Evolutionary conservation across 768 basidiomycete genomes (phyloP).

Genomic region (Dacryopinax spathularia): DNA sequence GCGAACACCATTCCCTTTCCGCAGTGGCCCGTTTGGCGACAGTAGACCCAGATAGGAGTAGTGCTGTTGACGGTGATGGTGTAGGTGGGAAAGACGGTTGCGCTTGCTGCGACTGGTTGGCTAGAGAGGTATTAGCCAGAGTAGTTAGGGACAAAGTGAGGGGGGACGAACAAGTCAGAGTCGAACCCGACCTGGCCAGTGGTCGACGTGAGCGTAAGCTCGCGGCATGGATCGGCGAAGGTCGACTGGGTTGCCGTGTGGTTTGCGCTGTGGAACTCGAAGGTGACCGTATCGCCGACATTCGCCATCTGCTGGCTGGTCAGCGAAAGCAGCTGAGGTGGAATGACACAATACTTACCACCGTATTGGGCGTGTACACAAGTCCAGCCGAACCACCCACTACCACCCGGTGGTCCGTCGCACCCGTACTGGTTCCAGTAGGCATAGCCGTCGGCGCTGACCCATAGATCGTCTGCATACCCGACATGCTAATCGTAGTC

Average conservation of each 20-base stretch:
- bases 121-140: background rate
- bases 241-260: slow-evolving; percentile 45
- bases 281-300: slow-evolving; percentile 42
- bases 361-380: background rate
- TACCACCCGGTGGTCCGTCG: slow-evolving; percentile 19
- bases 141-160: background rate
- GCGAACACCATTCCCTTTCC: slow-evolving; percentile 28
- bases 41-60: slow-evolving; percentile 22
- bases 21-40: slow-evolving; percentile 17
- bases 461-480: slow-evolving; percentile 19
- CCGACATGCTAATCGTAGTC: slow-evolving; percentile 18
- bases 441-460: slow-evolving; percentile 23
- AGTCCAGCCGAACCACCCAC: slow-evolving; percentile 18
- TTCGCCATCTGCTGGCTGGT: slow-evolving; percentile 26
- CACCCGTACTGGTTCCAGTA: slow-evolving; percentile 18
- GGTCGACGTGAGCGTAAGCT: slow-evolving; percentile 32
- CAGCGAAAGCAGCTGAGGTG: slow-evolving; percentile 21
- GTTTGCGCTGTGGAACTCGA: slow-evolving; percentile 46
- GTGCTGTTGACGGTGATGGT: slow-evolving; percentile 7
- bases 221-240: slow-evolving; percentile 50
- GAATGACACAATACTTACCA: background rate
- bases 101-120: background rate
- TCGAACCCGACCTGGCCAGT: slow-evolving; percentile 40
- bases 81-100: background rate
- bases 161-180: slow-evolving; percentile 40